These are phyloP conservation scores for Mortierella sp. DNA, from an alignment of 371 early-diverging fungal species.

Conservation along the genomic window DNA sequence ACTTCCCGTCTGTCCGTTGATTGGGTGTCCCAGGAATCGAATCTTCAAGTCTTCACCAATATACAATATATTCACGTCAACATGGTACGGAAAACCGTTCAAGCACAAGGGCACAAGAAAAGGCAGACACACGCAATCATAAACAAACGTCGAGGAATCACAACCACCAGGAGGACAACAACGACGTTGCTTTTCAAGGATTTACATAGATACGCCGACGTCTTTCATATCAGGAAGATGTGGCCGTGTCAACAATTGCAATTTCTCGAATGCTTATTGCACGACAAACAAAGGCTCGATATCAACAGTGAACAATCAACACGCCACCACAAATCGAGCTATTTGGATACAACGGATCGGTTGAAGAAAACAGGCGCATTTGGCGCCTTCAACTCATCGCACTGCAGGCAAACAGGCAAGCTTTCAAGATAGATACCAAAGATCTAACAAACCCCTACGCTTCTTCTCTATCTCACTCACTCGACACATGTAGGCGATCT, in stretches of 20 bases:
- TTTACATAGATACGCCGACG: not conserved
- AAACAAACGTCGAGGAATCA: not conserved
- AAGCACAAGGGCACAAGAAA: not conserved
- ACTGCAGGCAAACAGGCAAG: not conserved
- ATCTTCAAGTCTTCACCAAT: constrained; percentile 7
- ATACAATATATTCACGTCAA: constrained; percentile 14
- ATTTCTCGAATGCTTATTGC: not conserved
- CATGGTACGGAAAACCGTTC: constrained; percentile 23
- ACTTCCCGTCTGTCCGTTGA: constrained; percentile 10
- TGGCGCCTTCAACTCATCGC: not conserved
- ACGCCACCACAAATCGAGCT: not conserved
- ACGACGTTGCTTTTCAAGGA: not conserved
- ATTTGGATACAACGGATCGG: not conserved
- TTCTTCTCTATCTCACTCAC: no score
- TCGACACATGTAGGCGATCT: constrained; percentile 60
- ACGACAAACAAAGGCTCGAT: not conserved
- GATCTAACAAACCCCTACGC: not conserved
- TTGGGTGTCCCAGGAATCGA: constrained; percentile 13
- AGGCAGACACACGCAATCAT: not conserved
- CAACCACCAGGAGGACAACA: not conserved
- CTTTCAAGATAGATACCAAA: no score
- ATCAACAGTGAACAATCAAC: not conserved
- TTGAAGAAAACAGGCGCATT: not conserved
- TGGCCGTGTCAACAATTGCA: no score
- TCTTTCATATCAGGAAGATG: not conserved